phyloP scores from a whole-genome alignment of 352 stramenopile species.

The Globisporangium heterothallicum region DNA sequence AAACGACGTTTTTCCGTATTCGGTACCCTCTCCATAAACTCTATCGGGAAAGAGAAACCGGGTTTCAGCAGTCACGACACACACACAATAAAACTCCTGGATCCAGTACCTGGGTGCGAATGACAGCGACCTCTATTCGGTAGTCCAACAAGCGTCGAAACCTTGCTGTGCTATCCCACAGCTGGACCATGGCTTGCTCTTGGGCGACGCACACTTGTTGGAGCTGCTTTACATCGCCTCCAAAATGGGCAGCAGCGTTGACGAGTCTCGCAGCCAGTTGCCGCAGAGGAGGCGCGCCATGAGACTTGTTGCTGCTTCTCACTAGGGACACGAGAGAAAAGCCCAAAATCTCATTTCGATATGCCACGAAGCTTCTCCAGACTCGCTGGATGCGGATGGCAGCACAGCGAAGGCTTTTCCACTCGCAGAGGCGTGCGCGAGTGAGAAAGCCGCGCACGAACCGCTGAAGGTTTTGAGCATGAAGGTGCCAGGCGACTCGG shows the following conservation, averaged over 20 bases:
- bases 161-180: conserved; percentile 17
- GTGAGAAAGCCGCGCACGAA: conserved; percentile 19
- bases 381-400: conserved; percentile 17
- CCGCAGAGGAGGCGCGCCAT: background rate
- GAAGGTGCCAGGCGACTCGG: background rate
- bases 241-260: conserved; percentile 10
- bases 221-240: conserved; percentile 31
- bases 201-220: conserved; percentile 46
- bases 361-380: conserved; percentile 16
- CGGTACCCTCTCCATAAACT: conserved; percentile 15
- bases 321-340: background rate
- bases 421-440: conserved; percentile 9
- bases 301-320: background rate
- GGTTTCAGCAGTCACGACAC: background rate
- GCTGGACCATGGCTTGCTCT: conserved; percentile 24
- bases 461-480: conserved; percentile 19
- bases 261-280: conserved; percentile 1
- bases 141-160: conserved; percentile 15
- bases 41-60: background rate
- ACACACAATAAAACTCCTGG: background rate
- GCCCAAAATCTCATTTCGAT: conserved; percentile 2
- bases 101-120: conserved; percentile 22
- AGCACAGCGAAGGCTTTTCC: conserved; percentile 2
- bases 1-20: background rate
- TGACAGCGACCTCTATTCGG: conserved; percentile 3